Evolutionary conservation across 371 early-diverging fungal species (phyloP), one percentile per base, ranked within the genome.

Genomic region (Ecytonucleospora hepatopenaei): DNA sequence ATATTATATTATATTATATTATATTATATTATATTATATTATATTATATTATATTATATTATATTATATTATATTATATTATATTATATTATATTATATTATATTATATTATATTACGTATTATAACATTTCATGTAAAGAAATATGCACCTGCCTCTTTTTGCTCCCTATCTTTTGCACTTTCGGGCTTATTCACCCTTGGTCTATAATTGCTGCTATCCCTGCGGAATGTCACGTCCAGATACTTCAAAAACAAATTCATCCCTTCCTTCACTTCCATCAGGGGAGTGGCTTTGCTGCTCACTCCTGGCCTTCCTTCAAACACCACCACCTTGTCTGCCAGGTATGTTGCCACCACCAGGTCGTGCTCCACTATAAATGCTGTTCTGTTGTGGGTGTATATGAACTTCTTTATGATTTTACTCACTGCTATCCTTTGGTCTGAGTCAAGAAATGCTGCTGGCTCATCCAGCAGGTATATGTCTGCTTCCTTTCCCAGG

Each of bases 291-390:
- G 96, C 96, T 23, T 84, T 80, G 30, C 75, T 68, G 35, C 71
- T 33, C 15, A 91, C 84, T 1, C 90, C 88, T 19, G 98, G 94
- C 47, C 67, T 80, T 77, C 97, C 98, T 2, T 89, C 90, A 81
- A 92, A 95, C 23, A 97, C 94, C 79, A 97, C 88, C 24, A 95
- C 92, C 78, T 92, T 88, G 79, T 95, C 95, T 54, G 98, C 98
- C 62, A 97, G 83, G 79, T 97, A 97, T n/a, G 97, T 96, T n/a
- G 92, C 94, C 90, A 97, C 94, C 78, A 96, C 94, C 82, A 97
- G 92, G 83, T 97, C 98, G 87, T 97, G 98, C 86, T 97, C 98
- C 59, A 97, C 98, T 65, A 97, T 85, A 82, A 97, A 96, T 32
- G 95, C 95, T 26, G 92, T 91, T 84, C 91, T 91, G 81, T 92